phyloP scores from a whole-genome alignment of 495 filamentous ascomycete genomes.

The Penicillium arizonense region DNA sequence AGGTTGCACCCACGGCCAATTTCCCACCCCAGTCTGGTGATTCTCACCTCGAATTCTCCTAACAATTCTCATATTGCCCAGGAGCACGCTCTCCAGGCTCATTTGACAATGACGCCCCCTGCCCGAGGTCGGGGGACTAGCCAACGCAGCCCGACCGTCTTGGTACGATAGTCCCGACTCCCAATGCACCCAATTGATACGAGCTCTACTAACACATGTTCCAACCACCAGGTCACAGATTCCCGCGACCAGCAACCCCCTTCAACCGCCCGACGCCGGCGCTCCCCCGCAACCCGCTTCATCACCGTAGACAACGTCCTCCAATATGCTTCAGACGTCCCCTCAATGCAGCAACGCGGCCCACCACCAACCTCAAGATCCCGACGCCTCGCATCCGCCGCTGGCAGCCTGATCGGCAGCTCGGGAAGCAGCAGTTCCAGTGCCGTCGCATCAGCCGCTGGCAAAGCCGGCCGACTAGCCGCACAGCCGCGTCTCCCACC shows the following conservation, averaged over 20 bases:
- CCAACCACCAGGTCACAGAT: conserved; percentile 53
- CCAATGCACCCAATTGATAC: neutral
- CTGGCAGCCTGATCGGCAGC: conserved; percentile 30
- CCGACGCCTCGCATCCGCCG: conserved; percentile 45
- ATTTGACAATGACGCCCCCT: conserved; percentile 32
- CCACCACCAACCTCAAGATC: conserved; percentile 59
- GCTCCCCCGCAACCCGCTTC: conserved; percentile 64
- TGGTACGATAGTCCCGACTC: conserved; percentile 36
- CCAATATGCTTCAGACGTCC: conserved; percentile 90
- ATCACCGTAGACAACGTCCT: conserved; percentile 96
- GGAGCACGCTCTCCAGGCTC: neutral
- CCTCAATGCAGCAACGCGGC: conserved; percentile 84
- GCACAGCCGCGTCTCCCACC: conserved; percentile 77
- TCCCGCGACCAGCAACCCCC: conserved; percentile 50
- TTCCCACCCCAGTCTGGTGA: neutral
- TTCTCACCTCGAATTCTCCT: neutral
- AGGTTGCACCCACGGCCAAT: neutral
- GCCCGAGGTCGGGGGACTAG: conserved; percentile 36
- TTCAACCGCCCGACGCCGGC: conserved; percentile 32
- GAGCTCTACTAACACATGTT: conserved; percentile 10
- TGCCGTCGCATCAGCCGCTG: conserved; percentile 15
- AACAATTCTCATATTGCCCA: neutral
- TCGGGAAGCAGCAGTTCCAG: conserved; percentile 15
- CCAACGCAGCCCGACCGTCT: conserved; percentile 55
- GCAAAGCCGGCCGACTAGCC: conserved; percentile 38